Conservation (phyloP, 345 rosid genomes). For the Salix dunnii region DNA sequence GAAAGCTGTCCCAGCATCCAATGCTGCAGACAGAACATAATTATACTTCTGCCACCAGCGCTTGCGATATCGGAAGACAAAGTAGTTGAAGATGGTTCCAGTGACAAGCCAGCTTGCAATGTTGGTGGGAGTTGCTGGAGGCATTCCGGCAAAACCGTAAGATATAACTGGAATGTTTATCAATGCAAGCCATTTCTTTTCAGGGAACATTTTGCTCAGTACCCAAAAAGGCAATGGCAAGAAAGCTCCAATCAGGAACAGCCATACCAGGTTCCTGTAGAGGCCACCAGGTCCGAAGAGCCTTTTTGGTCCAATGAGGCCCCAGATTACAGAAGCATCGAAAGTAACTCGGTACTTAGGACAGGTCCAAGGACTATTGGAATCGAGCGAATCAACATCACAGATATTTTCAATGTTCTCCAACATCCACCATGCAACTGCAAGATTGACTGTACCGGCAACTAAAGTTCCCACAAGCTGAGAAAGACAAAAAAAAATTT, state of each 20-base stretch:
- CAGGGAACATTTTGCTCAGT: slow-evolving; percentile 76
- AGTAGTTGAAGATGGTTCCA: slow-evolving; percentile 89
- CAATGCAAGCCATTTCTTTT: slow-evolving; percentile 93
- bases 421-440: slow-evolving; percentile 99
- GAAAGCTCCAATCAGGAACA: slow-evolving; percentile 88
- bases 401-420: slow-evolving; percentile 83
- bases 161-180: slow-evolving; percentile 94
- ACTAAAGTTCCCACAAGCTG: slow-evolving; percentile 85
- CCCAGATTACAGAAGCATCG: slow-evolving; percentile 97
- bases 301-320: slow-evolving; percentile 78
- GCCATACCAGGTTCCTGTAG: slow-evolving; percentile 92
- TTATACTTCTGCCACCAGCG: slow-evolving; percentile 99
- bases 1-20: slow-evolving; percentile 98
- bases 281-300: slow-evolving; percentile 90
- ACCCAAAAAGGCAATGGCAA: slow-evolving; percentile 91
- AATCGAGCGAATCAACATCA: slow-evolving; percentile 57
- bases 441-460: slow-evolving; percentile 74
- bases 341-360: slow-evolving; percentile 97
- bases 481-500: background rate
- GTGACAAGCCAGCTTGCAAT: slow-evolving; percentile 95
- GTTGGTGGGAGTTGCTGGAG: slow-evolving; percentile 98
- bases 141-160: slow-evolving; percentile 98
- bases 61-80: slow-evolving; percentile 80
- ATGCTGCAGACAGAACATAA: slow-evolving; percentile 88
- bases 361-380: slow-evolving; percentile 98